Evolutionary conservation across 192 early-diverging fungal genomes (phyloP), one percentile per base, ranked within the genome.

Genomic region (Coemansia sp.): DNA sequence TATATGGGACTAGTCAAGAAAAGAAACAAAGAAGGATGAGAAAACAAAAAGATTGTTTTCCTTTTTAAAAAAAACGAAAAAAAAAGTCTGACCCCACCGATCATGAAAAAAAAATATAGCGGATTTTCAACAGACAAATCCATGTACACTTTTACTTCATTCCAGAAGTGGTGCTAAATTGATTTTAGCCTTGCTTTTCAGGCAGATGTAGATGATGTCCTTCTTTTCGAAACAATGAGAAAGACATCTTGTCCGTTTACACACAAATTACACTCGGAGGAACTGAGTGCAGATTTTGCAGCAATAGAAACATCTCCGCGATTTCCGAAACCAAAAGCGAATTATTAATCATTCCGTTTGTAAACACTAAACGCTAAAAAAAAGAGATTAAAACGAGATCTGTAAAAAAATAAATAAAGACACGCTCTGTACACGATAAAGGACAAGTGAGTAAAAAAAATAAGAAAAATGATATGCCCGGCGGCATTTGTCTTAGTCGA

Each of bases 401-500:
- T 38, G 36, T 45, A 11, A 45, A 45, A 11, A 45, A 45, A 45
- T 45, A 45, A n/a, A 48, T 61, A 38, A 18, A 34, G 5, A 57
- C 6, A 32, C 11, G 6, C 34, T 17, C 42, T 45, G 42, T 45
- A 45, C 42, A 45, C 10, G 42, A 11, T 45, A 45, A 3, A 45
- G 8, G 7, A 4, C 14, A 20, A 34, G 48, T 45, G 48, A 17
- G 38, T 42, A 14, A 25, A 48, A 61, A 20, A 56, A 22, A 28
- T 11, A 52, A 36, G 11, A 32, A 25, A 18, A 12, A 1, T 50
- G 12, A 22, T 3, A 11, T 45, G 12, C 16, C 16, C 42, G 42
- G 11, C 42, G 8, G n/a, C n/a, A n/a, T n/a, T n/a, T n/a, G n/a
- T 45, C 25, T 48, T 66, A 80, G 56, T 80, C 77, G n/a, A 74